Percentiles rank a stretch among this genome's conserved stretches.
These are phyloP conservation scores for Chlorella sp. DNA, from an alignment of 139 green algal genomes.

Conservation along the genomic window DNA sequence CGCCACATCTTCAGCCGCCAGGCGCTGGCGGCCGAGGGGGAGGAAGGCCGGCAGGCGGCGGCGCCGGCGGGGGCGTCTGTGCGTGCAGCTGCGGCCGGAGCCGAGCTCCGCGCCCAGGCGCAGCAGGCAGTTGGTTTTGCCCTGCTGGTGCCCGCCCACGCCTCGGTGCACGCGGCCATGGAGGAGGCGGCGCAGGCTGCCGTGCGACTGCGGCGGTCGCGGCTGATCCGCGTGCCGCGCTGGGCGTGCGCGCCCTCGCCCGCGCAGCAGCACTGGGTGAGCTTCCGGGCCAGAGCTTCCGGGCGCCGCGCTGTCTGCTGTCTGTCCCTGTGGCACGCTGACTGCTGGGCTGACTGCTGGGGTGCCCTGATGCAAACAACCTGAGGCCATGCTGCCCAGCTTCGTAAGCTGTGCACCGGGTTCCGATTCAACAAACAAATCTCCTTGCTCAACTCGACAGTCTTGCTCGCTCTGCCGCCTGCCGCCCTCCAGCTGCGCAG, in stretches of 20 bases:
- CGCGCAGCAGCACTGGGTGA: constrained; percentile 78
- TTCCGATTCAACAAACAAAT: too few species aligned
- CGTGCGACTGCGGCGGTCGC: background rate
- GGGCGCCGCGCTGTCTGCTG: too few species aligned
- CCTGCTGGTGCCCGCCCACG: constrained; percentile 3
- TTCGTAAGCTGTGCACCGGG: too few species aligned
- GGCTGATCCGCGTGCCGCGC: constrained; percentile 38
- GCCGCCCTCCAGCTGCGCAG: too few species aligned
- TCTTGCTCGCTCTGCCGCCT: too few species aligned
- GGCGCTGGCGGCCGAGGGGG: background rate
- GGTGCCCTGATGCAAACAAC: too few species aligned
- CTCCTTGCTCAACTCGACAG: too few species aligned
- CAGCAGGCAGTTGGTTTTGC: background rate
- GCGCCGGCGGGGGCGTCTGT: background rate
- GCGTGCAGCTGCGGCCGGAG: background rate
- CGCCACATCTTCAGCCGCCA: constrained; percentile 14
- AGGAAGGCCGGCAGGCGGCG: background rate
- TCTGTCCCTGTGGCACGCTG: too few species aligned
- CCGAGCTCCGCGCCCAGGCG: background rate
- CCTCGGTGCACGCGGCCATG: constrained; percentile 28
- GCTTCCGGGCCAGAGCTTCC: constrained; percentile 51
- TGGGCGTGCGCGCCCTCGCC: constrained; percentile 45
- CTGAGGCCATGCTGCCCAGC: too few species aligned
- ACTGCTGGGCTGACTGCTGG: too few species aligned
- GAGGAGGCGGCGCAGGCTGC: background rate